Evolutionary conservation across 768 basidiomycete species (phyloP).

Genomic region (Lentinula lateritia): DNA sequence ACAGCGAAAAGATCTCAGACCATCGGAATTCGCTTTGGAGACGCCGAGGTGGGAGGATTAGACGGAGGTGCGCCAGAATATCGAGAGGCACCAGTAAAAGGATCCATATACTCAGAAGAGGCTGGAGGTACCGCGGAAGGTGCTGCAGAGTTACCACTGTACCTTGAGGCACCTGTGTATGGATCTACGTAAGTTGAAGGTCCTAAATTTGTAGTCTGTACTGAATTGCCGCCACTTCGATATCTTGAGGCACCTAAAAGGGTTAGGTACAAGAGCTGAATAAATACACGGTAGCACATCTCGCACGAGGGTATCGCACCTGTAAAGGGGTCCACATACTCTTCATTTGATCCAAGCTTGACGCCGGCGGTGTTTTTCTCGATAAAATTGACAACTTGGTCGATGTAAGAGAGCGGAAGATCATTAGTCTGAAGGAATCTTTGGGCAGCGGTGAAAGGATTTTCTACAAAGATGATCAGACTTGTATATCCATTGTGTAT

Average conservation of each 20-base stretch:
- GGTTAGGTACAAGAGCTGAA: slow-evolving; percentile 8
- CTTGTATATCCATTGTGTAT: slow-evolving; percentile 11
- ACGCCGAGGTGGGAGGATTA: slow-evolving; percentile 24
- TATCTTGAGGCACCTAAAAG: slow-evolving; percentile 60
- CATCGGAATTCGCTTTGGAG: slow-evolving; percentile 35
- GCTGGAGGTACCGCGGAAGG: slow-evolving; percentile 17
- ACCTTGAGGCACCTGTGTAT: slow-evolving; percentile 67
- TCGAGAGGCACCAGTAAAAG: slow-evolving; percentile 65
- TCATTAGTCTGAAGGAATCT: slow-evolving; percentile 82
- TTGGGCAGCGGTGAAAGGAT: slow-evolving; percentile 86
- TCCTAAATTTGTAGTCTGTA: slow-evolving; percentile 26
- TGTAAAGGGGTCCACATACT: slow-evolving; percentile 87
- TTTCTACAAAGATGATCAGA: slow-evolving; percentile 49
- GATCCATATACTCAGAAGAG: slow-evolving; percentile 43
- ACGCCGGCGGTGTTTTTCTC: slow-evolving; percentile 85
- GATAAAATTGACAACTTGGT: slow-evolving; percentile 90
- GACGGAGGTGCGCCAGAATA: slow-evolving; percentile 41
- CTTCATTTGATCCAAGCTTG: slow-evolving; percentile 55
- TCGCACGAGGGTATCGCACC: slow-evolving; percentile 35
- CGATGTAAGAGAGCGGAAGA: slow-evolving; percentile 75
- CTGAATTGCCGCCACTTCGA: slow-evolving; percentile 31
- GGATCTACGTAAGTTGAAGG: slow-evolving; percentile 53
- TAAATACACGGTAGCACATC: background rate
- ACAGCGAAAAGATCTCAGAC: slow-evolving; percentile 24
- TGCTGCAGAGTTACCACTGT: slow-evolving; percentile 35